Evolutionary conservation across 2,329 filamentous ascomycete species (phyloP).

Genomic region (Fusarium brevicatenulatum): DNA sequence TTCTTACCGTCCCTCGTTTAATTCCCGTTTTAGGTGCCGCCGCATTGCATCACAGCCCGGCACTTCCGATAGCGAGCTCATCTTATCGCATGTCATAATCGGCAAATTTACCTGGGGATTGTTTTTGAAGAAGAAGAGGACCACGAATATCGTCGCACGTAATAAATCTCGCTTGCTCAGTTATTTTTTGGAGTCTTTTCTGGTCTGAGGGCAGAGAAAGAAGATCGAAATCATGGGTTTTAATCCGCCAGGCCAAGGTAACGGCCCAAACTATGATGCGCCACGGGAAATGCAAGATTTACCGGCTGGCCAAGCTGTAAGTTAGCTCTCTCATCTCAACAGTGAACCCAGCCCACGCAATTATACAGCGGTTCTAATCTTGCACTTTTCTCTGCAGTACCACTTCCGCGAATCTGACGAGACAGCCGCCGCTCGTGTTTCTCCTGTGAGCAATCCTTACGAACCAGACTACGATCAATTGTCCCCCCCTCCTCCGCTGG

Average conservation of each 20-base stretch:
- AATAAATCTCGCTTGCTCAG: neutral
- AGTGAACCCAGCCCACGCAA: neutral
- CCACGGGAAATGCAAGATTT: conserved; percentile 39
- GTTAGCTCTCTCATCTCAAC: conserved; percentile 3
- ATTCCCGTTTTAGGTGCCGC: conserved; percentile 15
- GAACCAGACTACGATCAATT: conserved; percentile 22
- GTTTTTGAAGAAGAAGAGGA: neutral
- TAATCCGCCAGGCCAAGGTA: conserved; percentile 19
- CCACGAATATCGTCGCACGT: neutral
- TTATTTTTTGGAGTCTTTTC: neutral
- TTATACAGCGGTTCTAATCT: conserved; percentile 1
- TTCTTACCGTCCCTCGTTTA: conserved; percentile 23
- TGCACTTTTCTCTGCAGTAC: conserved; percentile 15
- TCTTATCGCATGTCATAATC: conserved; percentile 22
- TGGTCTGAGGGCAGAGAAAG: neutral
- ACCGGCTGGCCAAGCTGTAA: conserved; percentile 37
- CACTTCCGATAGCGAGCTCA: conserved; percentile 23
- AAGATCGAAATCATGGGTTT: conserved; percentile 21
- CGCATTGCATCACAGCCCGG: conserved; percentile 25
- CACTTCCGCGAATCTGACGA: conserved; percentile 34
- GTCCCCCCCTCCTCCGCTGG: conserved; percentile 28
- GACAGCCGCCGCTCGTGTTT: conserved; percentile 7
- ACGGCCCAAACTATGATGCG: conserved; percentile 30
- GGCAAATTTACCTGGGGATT: neutral
- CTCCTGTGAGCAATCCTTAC: conserved; percentile 32